Evolutionary conservation across 108 stramenopile genomes (phyloP).

Genomic region (Nannochloropsis gaditana): DNA sequence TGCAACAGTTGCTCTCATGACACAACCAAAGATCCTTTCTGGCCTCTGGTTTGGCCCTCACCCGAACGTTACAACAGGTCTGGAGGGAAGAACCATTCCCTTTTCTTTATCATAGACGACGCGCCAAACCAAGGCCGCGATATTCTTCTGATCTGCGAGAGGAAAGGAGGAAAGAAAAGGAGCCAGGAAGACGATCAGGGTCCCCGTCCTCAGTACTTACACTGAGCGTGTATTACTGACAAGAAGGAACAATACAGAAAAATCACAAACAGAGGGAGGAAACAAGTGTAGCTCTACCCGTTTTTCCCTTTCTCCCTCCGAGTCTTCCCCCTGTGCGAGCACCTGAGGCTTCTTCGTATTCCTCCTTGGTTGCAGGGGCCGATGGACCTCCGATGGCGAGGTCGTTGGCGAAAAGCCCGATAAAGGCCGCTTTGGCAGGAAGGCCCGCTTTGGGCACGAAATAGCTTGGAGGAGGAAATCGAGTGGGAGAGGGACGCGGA

Average conservation of each 20-base stretch:
- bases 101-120: background rate
- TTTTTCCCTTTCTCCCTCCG: too few species aligned
- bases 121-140: background rate
- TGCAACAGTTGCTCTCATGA: too few species aligned
- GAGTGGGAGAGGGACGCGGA: background rate
- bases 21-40: too few species aligned
- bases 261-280: background rate
- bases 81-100: background rate
- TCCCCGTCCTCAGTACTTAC: too few species aligned
- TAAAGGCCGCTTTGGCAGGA: background rate
- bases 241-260: background rate
- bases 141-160: background rate
- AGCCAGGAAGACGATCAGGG: background rate
- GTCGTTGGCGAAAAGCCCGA: constrained; percentile 4
- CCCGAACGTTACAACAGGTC: background rate
- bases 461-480: background rate
- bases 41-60: background rate
- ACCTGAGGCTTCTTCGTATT: background rate
- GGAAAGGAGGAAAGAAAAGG: background rate
- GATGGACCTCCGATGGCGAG: background rate
- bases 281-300: background rate
- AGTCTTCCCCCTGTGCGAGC: background rate
- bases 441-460: background rate
- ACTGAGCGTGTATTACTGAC: too few species aligned
- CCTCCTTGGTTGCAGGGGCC: background rate